A percentile compares a stretch with the other conserved stretches of the same genome.
Evolutionary conservation across 352 stramenopile species (phyloP).

Genomic region (Pythium plurisporium): DNA sequence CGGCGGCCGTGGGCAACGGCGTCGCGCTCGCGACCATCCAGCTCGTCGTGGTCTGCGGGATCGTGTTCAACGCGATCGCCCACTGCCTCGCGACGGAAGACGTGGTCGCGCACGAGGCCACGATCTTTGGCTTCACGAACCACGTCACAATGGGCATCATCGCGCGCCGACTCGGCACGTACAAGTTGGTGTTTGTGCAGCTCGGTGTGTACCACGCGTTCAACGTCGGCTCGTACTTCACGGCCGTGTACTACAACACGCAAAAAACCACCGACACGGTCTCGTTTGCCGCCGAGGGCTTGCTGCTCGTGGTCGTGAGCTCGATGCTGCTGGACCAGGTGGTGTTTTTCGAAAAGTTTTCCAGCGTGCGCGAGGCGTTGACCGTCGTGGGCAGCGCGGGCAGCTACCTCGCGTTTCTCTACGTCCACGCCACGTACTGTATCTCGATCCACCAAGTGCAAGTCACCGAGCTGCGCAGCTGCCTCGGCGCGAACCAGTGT

Average conservation of each 20-base stretch:
- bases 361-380: slow-evolving; percentile 17
- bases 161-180: slow-evolving; percentile 16
- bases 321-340: slow-evolving; percentile 19
- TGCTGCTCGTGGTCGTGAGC: slow-evolving; percentile 19
- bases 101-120: slow-evolving; percentile 1
- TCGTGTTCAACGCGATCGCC: slow-evolving; percentile 20
- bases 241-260: slow-evolving; percentile 18
- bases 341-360: slow-evolving; percentile 21
- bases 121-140: slow-evolving; percentile 18
- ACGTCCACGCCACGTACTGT: slow-evolving; percentile 1
- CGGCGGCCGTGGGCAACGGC: slow-evolving; percentile 15
- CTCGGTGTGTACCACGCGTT: slow-evolving; percentile 20
- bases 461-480: slow-evolving; percentile 12
- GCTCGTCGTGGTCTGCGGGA: slow-evolving; percentile 16
- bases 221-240: slow-evolving; percentile 19
- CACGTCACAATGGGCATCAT: slow-evolving; percentile 21
- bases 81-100: slow-evolving; percentile 14
- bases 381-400: slow-evolving; percentile 9
- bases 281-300: slow-evolving; percentile 16
- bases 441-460: slow-evolving; percentile 14
- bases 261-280: slow-evolving; percentile 25
- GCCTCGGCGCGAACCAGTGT: slow-evolving; percentile 13
- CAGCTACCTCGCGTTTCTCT: slow-evolving; percentile 2
- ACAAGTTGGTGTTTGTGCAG: slow-evolving; percentile 24
- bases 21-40: slow-evolving; percentile 13